Evolutionary conservation across 1,139 yeast genomes (phyloP).

Genomic region (Zhuliangozyma blackwelliae): DNA sequence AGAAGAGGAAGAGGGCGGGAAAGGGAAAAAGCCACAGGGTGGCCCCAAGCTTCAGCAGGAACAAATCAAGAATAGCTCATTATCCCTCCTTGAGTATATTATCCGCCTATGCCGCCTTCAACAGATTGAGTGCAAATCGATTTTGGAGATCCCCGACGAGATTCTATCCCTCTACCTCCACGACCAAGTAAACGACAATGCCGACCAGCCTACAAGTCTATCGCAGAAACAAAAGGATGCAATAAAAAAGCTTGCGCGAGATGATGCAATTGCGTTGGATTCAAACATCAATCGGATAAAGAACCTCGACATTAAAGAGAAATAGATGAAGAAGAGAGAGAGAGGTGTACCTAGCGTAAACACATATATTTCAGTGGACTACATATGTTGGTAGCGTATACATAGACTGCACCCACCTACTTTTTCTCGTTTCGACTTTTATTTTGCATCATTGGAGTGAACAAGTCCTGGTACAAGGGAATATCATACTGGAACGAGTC

Average conservation of each 20-base stretch:
- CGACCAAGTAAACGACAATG: conserved; percentile 50
- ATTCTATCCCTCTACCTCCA: conserved; percentile 57
- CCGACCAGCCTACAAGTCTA: conserved; percentile 18
- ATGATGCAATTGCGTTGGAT: conserved; percentile 22
- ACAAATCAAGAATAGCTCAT: conserved; percentile 20
- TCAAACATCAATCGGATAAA: conserved; percentile 35
- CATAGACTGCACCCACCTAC: too few species aligned
- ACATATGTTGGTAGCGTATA: too few species aligned
- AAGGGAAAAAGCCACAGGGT: conserved; percentile 13
- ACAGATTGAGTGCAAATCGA: conserved; percentile 52
- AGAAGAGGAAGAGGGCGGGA: conserved; percentile 18
- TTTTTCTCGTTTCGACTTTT: background rate
- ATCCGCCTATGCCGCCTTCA: conserved; percentile 62
- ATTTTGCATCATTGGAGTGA: conserved; percentile 3
- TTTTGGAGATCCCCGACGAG: conserved; percentile 62
- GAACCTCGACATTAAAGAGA: conserved; percentile 18
- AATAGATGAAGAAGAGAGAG: too few species aligned
- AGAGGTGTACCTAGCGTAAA: too few species aligned
- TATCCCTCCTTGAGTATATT: conserved; percentile 64
- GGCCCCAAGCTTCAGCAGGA: background rate
- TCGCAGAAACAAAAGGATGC: conserved; percentile 13
- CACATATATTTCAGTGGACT: too few species aligned
- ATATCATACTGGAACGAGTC: conserved; percentile 3
- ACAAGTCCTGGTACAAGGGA: conserved; percentile 7
- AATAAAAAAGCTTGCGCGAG: conserved; percentile 12